phyloP scores from a whole-genome alignment of 805 yeast species.

The Barnettozyma californica region DNA sequence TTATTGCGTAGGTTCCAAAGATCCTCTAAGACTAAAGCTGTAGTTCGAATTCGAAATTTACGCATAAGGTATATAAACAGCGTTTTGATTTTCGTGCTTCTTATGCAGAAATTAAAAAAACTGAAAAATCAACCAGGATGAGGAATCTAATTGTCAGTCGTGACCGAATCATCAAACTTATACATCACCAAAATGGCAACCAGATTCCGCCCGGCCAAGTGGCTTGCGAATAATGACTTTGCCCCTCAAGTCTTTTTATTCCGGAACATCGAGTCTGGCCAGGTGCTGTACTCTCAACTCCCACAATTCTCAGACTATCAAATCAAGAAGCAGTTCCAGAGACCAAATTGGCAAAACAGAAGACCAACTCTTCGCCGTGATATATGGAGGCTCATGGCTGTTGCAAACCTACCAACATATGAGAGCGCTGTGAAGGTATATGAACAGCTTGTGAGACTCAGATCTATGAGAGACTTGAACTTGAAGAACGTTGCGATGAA shows the following conservation, averaged over 20 bases:
- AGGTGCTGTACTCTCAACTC: slow-evolving; percentile 82
- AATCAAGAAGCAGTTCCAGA: slow-evolving; percentile 55
- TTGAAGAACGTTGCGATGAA: slow-evolving; percentile 54
- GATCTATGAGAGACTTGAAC: slow-evolving; percentile 66
- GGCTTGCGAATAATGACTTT: slow-evolving; percentile 55
- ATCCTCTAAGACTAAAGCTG: too few species aligned
- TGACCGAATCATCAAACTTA: not conserved
- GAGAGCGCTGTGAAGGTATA: slow-evolving; percentile 68
- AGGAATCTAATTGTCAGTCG: not conserved
- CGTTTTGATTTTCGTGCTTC: not conserved
- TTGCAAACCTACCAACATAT: slow-evolving; percentile 58
- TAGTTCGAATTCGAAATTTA: not conserved
- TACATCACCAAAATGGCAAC: slow-evolving; percentile 12
- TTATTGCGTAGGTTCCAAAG: too few species aligned
- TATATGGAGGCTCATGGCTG: slow-evolving; percentile 88
- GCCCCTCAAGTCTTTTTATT: slow-evolving; percentile 84
- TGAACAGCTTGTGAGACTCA: slow-evolving; percentile 66
- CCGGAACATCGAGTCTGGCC: slow-evolving; percentile 84
- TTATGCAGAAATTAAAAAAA: not conserved
- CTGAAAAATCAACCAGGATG: not conserved
- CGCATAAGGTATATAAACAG: not conserved
- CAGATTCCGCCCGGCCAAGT: slow-evolving; percentile 48
- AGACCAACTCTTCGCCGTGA: slow-evolving; percentile 78
- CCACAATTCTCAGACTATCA: slow-evolving; percentile 48
- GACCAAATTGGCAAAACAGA: slow-evolving; percentile 88